Evolutionary conservation across 148 eudicot species (phyloP).

Genomic region (Amaranthus cruentus): DNA sequence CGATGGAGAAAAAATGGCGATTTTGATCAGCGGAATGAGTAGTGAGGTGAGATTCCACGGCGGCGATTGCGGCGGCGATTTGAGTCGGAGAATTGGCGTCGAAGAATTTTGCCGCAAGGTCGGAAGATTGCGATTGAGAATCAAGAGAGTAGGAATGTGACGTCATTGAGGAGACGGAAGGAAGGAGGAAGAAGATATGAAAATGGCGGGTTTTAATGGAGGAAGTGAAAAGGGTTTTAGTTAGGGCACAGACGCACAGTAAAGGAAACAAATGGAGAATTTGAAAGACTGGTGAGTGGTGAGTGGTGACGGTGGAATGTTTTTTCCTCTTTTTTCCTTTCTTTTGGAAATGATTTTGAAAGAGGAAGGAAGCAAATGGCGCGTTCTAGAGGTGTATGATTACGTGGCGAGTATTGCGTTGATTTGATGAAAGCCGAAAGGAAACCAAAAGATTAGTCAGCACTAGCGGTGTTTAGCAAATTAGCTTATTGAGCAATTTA

Average conservation of each 20-base stretch:
- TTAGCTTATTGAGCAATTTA: no score
- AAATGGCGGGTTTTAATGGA: slow-evolving; percentile 5
- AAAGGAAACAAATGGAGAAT: not conserved
- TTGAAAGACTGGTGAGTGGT: not conserved
- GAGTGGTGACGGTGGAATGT: not conserved
- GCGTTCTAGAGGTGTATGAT: slow-evolving; percentile 3
- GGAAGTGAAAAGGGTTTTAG: slow-evolving; percentile 4
- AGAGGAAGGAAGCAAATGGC: slow-evolving; percentile 33
- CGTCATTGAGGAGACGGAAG: slow-evolving; percentile 38
- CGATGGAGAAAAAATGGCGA: slow-evolving; percentile 78
- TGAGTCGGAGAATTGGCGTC: slow-evolving; percentile 52
- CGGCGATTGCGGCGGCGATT: slow-evolving; percentile 53
- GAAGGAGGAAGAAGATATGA: not conserved
- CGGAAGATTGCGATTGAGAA: slow-evolving; percentile 63
- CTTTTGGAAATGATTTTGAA: slow-evolving; percentile 23
- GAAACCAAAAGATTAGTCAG: no score
- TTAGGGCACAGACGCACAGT: slow-evolving; percentile 9
- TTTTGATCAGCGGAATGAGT: slow-evolving; percentile 65
- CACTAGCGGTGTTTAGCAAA: no score
- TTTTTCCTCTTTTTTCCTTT: no score
- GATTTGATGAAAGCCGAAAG: not conserved
- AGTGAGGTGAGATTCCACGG: slow-evolving; percentile 53
- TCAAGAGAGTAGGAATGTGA: slow-evolving; percentile 59
- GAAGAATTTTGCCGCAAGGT: slow-evolving; percentile 56
- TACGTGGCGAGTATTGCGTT: slow-evolving; percentile 9